Evolutionary conservation across 371 early-diverging fungal species (phyloP).

Genomic region (Mucor sp.): DNA sequence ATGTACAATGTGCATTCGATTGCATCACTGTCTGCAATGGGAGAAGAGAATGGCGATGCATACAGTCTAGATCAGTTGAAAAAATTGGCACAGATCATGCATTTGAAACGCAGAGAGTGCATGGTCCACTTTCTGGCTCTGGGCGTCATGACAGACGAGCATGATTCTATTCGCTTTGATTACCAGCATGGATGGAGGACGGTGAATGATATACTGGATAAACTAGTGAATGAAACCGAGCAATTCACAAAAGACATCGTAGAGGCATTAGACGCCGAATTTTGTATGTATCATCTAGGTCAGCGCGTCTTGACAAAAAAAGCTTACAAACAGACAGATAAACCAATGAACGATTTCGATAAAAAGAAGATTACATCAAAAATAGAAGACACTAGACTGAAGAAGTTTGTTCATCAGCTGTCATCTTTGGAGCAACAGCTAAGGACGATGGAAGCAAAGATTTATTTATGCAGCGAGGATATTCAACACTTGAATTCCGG

Average conservation of each 20-base stretch:
- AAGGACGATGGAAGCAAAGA: slow-evolving; percentile 49
- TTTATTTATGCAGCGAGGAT: slow-evolving; percentile 51
- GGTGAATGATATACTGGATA: slow-evolving; percentile 32
- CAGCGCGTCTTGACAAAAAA: neutral
- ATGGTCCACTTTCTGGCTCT: slow-evolving; percentile 50
- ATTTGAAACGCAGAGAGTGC: slow-evolving; percentile 50
- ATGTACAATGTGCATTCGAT: slow-evolving; percentile 51
- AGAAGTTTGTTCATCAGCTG: slow-evolving; percentile 43
- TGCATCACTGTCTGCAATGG: slow-evolving; percentile 39
- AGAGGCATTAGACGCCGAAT: slow-evolving; percentile 37
- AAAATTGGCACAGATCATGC: slow-evolving; percentile 43
- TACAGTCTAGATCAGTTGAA: slow-evolving; percentile 44
- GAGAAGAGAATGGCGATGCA: slow-evolving; percentile 15
- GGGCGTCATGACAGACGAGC: slow-evolving; percentile 34
- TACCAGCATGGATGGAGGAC: slow-evolving; percentile 37
- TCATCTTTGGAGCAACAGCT: slow-evolving; percentile 49
- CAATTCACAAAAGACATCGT: slow-evolving; percentile 29
- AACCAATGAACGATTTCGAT: slow-evolving; percentile 25
- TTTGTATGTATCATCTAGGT: slow-evolving; percentile 32
- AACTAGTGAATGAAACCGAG: slow-evolving; percentile 30
- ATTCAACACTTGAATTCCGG: slow-evolving; percentile 40
- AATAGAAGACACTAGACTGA: slow-evolving; percentile 28
- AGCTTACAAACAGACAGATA: slow-evolving; percentile 24
- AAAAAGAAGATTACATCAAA: slow-evolving; percentile 8
- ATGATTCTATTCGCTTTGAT: slow-evolving; percentile 29